Evolutionary conservation across 352 stramenopile genomes (phyloP).

Genomic region (Plasmopara viticola): DNA sequence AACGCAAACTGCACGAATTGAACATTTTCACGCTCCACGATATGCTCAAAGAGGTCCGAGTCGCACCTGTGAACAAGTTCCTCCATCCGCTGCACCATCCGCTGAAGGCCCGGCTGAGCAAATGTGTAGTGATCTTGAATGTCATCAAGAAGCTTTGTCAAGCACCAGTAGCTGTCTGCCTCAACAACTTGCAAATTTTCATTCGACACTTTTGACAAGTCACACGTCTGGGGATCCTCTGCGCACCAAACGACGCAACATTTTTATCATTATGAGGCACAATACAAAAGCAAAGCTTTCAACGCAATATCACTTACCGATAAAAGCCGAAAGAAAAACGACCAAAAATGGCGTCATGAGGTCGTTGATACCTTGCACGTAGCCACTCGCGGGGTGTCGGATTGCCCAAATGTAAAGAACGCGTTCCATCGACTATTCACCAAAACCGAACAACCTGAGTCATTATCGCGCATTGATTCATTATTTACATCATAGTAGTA

Average conservation of each 20-base stretch:
- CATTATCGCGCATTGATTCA: background rate
- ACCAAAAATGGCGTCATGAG: slow-evolving; percentile 96
- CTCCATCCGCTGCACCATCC: slow-evolving; percentile 97
- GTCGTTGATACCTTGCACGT: slow-evolving; percentile 99
- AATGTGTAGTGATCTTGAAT: slow-evolving; percentile 99
- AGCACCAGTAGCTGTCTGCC: slow-evolving; percentile 98
- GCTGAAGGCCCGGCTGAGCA: slow-evolving; percentile 96
- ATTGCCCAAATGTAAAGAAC: slow-evolving; percentile 99
- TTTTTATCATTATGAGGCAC: background rate
- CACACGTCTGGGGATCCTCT: slow-evolving; percentile 74
- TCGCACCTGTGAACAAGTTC: slow-evolving; percentile 97
- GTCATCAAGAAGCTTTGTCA: slow-evolving; percentile 97
- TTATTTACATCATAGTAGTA: background rate
- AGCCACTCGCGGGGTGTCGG: slow-evolving; percentile 95
- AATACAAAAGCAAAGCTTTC: background rate
- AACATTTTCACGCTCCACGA: slow-evolving; percentile 89
- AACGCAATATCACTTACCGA: slow-evolving; percentile 33
- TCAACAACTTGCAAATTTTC: slow-evolving; percentile 86
- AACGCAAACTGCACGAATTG: slow-evolving; percentile 99
- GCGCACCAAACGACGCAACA: slow-evolving; percentile 4
- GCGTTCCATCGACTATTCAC: slow-evolving; percentile 84
- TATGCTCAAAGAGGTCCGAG: slow-evolving; percentile 90
- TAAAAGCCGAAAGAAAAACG: slow-evolving; percentile 91
- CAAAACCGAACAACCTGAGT: background rate
- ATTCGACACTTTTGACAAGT: slow-evolving; percentile 59